Base-by-base conservation (phyloP, 2,329 filamentous ascomycete species). In the Aspergillus proliferans region DNA sequence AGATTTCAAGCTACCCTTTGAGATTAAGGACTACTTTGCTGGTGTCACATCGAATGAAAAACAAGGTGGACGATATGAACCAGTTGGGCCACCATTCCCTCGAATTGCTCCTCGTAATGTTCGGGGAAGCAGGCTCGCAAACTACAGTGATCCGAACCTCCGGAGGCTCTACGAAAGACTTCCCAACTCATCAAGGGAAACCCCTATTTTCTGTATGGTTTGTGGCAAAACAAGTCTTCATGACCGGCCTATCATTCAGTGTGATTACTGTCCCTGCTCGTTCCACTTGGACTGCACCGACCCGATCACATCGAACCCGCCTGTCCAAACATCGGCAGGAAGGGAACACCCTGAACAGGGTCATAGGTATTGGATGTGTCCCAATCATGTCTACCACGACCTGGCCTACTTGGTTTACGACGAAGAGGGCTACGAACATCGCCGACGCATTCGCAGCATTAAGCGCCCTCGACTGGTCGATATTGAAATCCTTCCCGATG, bases 201-300 rank as follows among this genome's bases (percentile, higher is more conserved):
- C 86, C 48, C 71, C 83, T 3, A 85, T 94, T 43, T 73, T 94
- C 45, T 97, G 92, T 71, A 83, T 86, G 63, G 74, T 75, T 41
- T 97, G 92, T 71, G 80, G 86, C 55, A 77, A 78, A 60, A 79
- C 85, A 24, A 81, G 85, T 42, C 74, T 80, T 47, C 72, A 73
- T 54, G 78, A 78, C 58, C 82, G 86, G 22, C 81, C 85, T 57
- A 90, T 97, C 59, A 86, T 96, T 57, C 83, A 86, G 42, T 98
- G 92, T 73, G 90, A 90, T 68, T 82, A 80, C 61, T 98, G 92
- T 70, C 77, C 81, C 10, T 78, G 88, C 30, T 80, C 85, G 63
- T 98, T 91, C 87, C 93, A 98, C 72, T 76, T 95, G 46, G 92
- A 97, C 69, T 98, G 93, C 70, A 75, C 95, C 14, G 85, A 94